Percentiles rank a stretch among this genome's conserved stretches.
Evolutionary conservation across 2,329 filamentous ascomycete species (phyloP).

Genomic region (Aspergillus glaucus): DNA sequence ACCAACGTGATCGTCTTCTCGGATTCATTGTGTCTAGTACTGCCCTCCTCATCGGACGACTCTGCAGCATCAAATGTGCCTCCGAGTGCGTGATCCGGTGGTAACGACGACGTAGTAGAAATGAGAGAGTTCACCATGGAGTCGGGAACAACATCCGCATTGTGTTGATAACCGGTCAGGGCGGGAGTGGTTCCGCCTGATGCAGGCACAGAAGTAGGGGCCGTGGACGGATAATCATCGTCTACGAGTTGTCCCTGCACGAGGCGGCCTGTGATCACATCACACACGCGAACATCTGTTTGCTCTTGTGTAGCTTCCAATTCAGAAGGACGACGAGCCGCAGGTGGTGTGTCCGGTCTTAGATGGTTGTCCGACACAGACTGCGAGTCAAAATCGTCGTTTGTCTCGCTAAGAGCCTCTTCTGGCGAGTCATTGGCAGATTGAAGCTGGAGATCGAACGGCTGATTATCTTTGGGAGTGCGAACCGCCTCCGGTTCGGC

Average conservation of each 20-base stretch:
- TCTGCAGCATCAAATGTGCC: slow-evolving; percentile 78
- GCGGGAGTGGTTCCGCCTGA: slow-evolving; percentile 46
- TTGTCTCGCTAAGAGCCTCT: slow-evolving; percentile 7
- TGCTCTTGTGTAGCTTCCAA: slow-evolving; percentile 50
- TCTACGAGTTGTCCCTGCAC: slow-evolving; percentile 94
- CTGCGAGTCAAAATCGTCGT: slow-evolving; percentile 18
- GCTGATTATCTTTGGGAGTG: slow-evolving; percentile 19
- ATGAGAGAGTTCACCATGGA: slow-evolving; percentile 78
- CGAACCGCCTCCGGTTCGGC: slow-evolving; percentile 40
- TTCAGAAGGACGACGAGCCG: slow-evolving; percentile 37
- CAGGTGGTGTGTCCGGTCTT: slow-evolving; percentile 32
- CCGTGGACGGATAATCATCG: slow-evolving; percentile 80
- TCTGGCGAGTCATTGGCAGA: slow-evolving; percentile 11
- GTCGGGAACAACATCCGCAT: slow-evolving; percentile 58
- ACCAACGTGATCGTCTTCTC: slow-evolving; percentile 98
- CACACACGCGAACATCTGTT: slow-evolving; percentile 73
- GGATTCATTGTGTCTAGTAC: slow-evolving; percentile 53
- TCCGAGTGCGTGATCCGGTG: slow-evolving; percentile 66
- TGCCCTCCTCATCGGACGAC: slow-evolving; percentile 79
- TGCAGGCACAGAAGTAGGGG: slow-evolving; percentile 51
- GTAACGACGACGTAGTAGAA: slow-evolving; percentile 71
- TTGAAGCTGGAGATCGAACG: slow-evolving; percentile 23
- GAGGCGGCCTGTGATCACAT: slow-evolving; percentile 85
- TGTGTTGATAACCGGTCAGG: slow-evolving; percentile 32
- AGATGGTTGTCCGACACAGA: slow-evolving; percentile 21